These are phyloP conservation scores for Gentiana macrophylla DNA, from an alignment of 257 asterid species.

Conservation along the genomic window DNA sequence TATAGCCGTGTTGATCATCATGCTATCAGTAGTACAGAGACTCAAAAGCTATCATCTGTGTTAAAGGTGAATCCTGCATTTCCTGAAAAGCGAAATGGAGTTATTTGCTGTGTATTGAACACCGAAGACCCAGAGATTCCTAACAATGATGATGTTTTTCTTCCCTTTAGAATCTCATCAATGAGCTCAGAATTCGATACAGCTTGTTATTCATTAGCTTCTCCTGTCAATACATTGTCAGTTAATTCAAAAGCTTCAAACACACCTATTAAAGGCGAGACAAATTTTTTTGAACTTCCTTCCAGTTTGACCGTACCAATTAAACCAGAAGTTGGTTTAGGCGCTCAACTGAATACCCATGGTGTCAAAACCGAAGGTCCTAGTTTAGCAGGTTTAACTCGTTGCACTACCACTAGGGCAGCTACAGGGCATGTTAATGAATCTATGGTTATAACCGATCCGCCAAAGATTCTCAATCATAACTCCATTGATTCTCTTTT, in stretches of 20 bases:
- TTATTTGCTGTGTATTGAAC: slow-evolving; percentile 58
- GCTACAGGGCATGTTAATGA: slow-evolving; percentile 1
- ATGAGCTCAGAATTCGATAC: slow-evolving; percentile 26
- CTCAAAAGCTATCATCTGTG: slow-evolving; percentile 26
- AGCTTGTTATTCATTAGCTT: slow-evolving; percentile 27
- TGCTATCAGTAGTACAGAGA: slow-evolving; percentile 17
- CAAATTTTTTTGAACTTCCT: slow-evolving; percentile 5
- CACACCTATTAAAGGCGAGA: slow-evolving; percentile 13
- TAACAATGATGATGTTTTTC: slow-evolving; percentile 72
- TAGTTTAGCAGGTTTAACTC: too few species aligned
- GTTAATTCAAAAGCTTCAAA: slow-evolving; percentile 18
- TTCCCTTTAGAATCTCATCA: slow-evolving; percentile 49
- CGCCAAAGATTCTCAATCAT: slow-evolving; percentile 16
- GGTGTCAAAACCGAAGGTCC: too few species aligned
- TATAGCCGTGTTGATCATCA: slow-evolving; percentile 14
- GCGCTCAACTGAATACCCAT: slow-evolving; percentile 15
- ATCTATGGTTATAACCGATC: slow-evolving; percentile 21
- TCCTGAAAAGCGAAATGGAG: slow-evolving; percentile 59
- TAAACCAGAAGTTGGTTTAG: slow-evolving; percentile 10
- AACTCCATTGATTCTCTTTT: slow-evolving; percentile 10
- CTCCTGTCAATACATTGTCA: slow-evolving; percentile 26
- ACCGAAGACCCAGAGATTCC: slow-evolving; percentile 73
- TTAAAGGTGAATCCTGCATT: slow-evolving; percentile 23
- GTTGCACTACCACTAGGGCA: too few species aligned
- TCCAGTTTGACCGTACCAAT: slow-evolving; percentile 17